A percentile compares a stretch with the other conserved stretches of the same genome.
These are phyloP conservation scores for Psilocybe subaeruginosa DNA, from an alignment of 768 basidiomycete genomes.

Conservation along the genomic window DNA sequence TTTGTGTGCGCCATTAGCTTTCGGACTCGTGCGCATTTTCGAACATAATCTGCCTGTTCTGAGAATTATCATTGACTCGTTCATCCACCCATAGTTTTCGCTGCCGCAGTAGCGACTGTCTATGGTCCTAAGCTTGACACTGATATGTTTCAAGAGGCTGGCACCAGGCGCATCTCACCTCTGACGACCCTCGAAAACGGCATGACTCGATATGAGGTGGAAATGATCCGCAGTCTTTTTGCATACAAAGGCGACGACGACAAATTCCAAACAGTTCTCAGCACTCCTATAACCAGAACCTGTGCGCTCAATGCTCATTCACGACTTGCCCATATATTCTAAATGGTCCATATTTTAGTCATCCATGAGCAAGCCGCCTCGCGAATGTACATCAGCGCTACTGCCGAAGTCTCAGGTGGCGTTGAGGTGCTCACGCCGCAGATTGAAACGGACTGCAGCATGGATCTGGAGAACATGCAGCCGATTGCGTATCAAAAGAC, in stretches of 20 bases:
- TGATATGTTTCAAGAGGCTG: neutral
- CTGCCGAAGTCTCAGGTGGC: neutral
- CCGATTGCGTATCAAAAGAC: neutral
- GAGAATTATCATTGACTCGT: neutral
- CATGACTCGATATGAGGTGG: neutral
- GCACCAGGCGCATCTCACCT: neutral
- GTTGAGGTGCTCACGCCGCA: neutral
- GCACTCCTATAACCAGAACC: neutral
- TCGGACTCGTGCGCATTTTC: neutral
- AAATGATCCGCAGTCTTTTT: neutral
- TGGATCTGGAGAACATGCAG: neutral
- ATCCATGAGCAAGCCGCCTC: neutral
- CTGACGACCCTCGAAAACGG: neutral
- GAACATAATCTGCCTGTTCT: neutral
- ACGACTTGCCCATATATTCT: neutral
- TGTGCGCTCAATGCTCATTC: neutral
- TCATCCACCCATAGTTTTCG: neutral
- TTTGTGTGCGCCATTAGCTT: neutral
- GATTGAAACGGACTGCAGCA: neutral
- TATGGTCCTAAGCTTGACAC: neutral
- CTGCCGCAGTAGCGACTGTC: neutral
- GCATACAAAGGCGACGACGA: neutral
- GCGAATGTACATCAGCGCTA: neutral
- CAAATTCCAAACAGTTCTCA: neutral
- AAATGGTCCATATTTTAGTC: neutral